Base-by-base conservation (phyloP, 495 filamentous ascomycete species). In the Pyrenopolyporus hunteri region DNA sequence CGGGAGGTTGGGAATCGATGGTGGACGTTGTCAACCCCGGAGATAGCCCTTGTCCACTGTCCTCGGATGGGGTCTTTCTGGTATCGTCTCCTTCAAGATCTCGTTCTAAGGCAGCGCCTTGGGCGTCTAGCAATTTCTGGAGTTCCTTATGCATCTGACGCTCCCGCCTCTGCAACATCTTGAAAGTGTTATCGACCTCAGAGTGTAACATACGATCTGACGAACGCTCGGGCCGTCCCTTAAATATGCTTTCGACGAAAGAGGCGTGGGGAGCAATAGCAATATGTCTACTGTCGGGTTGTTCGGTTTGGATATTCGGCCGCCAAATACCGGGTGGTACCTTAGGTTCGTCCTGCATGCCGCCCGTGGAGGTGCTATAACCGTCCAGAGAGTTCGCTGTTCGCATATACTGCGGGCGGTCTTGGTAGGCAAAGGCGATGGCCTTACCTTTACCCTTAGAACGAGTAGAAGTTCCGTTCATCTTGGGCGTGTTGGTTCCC, bases 81-180 rank as follows among this genome's bases (percentile, higher is more conserved):
- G 32, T 6, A 10, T 57, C 75, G 59, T 78, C 84, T 36, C 78
- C 79, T 46, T 31, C 52, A 29, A 71, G 47, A 14, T 71, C 75
- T 75, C 17, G 84, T 80, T 66, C 75, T 31, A 96, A 79, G 20
- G 90, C 90, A 31, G 87, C 83, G 39, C 88, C 87, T 74, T 98
- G 93, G 0, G 89, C 89, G 75, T 98, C 92, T 22, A 98, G 83
- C 3, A 96, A 74, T 20, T 76, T 69, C 71, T 98, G 93, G 3
- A 98, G 80, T 40, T 92, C 86, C 29, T 78, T 79, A 57, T 96
- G 87, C 13, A 97, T 84, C 46, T 83, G 75, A 19, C 70, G 77
- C 55, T 88, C 83, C 49, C 80, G 82, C 39, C 82, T 69, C 31
- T 81, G 75, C 19, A 84, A 48, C 57, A 39, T 63, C 51, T 39